Conservation (phyloP, 2,329 filamentous ascomycete genomes). For the Plectosphaerella plurivora region DNA sequence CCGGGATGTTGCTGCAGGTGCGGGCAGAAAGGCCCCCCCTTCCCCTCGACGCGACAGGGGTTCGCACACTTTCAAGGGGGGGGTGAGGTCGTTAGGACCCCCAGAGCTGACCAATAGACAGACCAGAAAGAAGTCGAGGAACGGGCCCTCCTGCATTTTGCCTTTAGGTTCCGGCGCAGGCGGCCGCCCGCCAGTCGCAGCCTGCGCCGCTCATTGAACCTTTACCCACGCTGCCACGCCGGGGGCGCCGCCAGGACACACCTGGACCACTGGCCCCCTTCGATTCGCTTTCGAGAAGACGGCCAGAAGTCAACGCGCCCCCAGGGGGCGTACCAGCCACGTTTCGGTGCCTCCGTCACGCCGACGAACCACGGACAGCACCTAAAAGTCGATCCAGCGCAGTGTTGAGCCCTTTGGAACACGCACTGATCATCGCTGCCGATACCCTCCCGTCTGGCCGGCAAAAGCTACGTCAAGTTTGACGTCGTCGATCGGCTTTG, state of each 20-base stretch:
- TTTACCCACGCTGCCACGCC: background rate
- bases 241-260: background rate
- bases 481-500: too few relatives aligned
- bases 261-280: constrained; percentile 1
- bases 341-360: background rate
- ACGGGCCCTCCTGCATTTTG: background rate
- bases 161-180: background rate
- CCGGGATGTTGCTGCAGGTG: too few relatives aligned
- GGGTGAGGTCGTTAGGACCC: too few relatives aligned
- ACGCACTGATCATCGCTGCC: too few relatives aligned
- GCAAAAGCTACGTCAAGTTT: too few relatives aligned
- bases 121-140: too few relatives aligned
- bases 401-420: too few relatives aligned
- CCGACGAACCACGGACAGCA: background rate
- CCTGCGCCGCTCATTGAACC: background rate
- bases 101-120: too few relatives aligned
- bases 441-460: too few relatives aligned
- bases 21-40: too few relatives aligned
- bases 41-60: too few relatives aligned
- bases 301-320: constrained; percentile 6
- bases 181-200: background rate
- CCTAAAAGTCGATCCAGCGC: background rate
- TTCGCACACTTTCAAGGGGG: too few relatives aligned
- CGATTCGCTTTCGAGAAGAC: constrained; percentile 14
- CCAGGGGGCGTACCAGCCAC: background rate